A percentile compares a stretch with the other conserved stretches of the same genome.
Evolutionary conservation across 441 rosid genomes (phyloP).

Genomic region (Caryocar brasiliense): DNA sequence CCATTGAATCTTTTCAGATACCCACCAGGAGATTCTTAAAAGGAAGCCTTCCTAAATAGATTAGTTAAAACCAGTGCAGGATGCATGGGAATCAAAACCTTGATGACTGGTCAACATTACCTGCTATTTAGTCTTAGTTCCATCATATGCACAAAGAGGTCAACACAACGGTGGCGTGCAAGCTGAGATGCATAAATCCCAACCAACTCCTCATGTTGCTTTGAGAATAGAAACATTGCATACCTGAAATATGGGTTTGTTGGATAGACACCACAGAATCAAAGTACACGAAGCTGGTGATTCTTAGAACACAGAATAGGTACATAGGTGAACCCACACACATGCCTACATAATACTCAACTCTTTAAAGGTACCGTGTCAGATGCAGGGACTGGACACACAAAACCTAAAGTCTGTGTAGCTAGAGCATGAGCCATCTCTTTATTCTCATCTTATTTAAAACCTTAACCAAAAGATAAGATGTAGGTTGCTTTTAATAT

Average conservation of each 20-base stretch:
- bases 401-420: no score
- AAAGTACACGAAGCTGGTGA: no score
- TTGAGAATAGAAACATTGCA: constrained; percentile 86
- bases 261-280: no score
- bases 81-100: not conserved
- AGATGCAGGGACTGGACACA: no score
- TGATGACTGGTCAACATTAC: constrained; percentile 22
- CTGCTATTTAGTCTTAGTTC: constrained; percentile 85
- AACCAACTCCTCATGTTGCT: constrained; percentile 90
- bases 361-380: not conserved
- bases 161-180: constrained; percentile 82
- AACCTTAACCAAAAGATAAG: not conserved
- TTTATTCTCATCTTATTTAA: not conserved
- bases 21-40: no score
- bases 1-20: no score
- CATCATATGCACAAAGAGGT: constrained; percentile 99
- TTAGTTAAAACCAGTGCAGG: not conserved
- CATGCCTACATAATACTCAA: not conserved
- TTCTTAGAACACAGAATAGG: not conserved
- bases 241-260: constrained; percentile 56
- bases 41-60: no score
- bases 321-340: not conserved
- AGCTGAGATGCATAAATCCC: constrained; percentile 98
- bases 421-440: no score
- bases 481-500: not conserved